phyloP scores from a whole-genome alignment of 148 eudicot species.

The Vaccinium darrowii region DNA sequence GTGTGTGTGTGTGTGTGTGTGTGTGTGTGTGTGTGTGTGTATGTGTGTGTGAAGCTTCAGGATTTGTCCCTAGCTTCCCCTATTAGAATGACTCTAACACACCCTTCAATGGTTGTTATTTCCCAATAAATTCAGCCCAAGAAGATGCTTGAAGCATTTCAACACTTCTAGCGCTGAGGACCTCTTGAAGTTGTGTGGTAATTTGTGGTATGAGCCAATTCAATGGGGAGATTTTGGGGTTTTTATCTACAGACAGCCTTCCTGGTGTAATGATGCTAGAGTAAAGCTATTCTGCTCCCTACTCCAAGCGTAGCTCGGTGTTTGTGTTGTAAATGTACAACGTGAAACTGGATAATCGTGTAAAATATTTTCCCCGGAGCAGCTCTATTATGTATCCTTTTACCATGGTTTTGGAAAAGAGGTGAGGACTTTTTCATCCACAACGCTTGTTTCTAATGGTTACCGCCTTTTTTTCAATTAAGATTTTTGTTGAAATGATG shows the following conservation, averaged over 20 bases:
- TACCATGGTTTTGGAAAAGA: background rate
- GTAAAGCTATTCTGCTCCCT: slow-evolving; percentile 4
- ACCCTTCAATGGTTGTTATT: background rate
- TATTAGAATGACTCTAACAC: background rate
- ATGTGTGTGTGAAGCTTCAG: background rate
- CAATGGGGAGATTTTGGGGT: background rate
- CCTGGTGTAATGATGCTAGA: background rate
- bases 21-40: background rate
- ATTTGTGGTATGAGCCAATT: background rate
- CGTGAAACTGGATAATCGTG: background rate
- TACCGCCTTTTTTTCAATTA: background rate
- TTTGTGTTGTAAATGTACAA: background rate
- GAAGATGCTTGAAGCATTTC: slow-evolving; percentile 32
- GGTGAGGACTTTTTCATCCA: background rate
- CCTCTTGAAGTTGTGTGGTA: slow-evolving; percentile 11
- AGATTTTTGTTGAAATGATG: background rate
- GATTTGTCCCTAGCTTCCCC: background rate
- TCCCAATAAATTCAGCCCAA: slow-evolving; percentile 29
- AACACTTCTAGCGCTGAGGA: too few species aligned
- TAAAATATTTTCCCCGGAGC: background rate
- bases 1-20: too few species aligned
- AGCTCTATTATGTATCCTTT: background rate
- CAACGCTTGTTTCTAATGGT: background rate
- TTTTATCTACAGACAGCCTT: background rate
- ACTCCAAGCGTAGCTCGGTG: background rate